A percentile compares a stretch with the other conserved stretches of the same genome.
Evolutionary conservation across 352 stramenopile species (phyloP).

Genomic region (Thalassiosira exigua): DNA sequence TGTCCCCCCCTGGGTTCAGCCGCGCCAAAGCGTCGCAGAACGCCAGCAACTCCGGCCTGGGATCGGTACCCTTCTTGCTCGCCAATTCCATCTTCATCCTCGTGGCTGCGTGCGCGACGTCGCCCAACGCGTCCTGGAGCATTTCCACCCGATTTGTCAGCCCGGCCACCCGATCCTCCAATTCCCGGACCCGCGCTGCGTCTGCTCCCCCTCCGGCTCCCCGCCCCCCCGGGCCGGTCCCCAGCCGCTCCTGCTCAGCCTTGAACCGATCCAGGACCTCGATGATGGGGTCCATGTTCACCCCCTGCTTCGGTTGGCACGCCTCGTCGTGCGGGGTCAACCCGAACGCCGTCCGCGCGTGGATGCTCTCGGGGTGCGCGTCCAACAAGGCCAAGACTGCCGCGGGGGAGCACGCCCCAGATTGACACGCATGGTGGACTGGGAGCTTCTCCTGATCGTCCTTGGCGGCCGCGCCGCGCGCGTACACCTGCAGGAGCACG

Average conservation of each 20-base stretch:
- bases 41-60: constrained; percentile 37
- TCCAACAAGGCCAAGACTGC: constrained; percentile 66
- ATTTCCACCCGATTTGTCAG: constrained; percentile 57
- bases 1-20: too few relatives aligned
- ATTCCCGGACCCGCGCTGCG: constrained; percentile 28
- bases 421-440: constrained; percentile 80
- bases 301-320: constrained; percentile 56
- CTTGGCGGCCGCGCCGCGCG: constrained; percentile 75
- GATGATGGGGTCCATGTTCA: constrained; percentile 75
- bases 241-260: constrained; percentile 69
- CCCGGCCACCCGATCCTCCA: constrained; percentile 67
- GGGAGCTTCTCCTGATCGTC: constrained; percentile 84
- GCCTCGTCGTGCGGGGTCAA: constrained; percentile 79
- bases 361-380: constrained; percentile 78
- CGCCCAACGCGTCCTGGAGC: constrained; percentile 11
- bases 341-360: constrained; percentile 80
- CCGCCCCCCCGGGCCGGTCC: too few relatives aligned
- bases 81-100: constrained; percentile 48
- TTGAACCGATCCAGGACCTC: constrained; percentile 78
- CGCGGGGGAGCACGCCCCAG: constrained; percentile 56
- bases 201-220: constrained; percentile 48
- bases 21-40: constrained; percentile 50
- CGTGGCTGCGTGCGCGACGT: constrained; percentile 35
- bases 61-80: constrained; percentile 28
- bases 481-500: constrained; percentile 75